Percentiles rank a stretch among this genome's conserved stretches.
These are phyloP conservation scores for Holtermannia corniformis DNA, from an alignment of 768 basidiomycete species.

Conservation along the genomic window DNA sequence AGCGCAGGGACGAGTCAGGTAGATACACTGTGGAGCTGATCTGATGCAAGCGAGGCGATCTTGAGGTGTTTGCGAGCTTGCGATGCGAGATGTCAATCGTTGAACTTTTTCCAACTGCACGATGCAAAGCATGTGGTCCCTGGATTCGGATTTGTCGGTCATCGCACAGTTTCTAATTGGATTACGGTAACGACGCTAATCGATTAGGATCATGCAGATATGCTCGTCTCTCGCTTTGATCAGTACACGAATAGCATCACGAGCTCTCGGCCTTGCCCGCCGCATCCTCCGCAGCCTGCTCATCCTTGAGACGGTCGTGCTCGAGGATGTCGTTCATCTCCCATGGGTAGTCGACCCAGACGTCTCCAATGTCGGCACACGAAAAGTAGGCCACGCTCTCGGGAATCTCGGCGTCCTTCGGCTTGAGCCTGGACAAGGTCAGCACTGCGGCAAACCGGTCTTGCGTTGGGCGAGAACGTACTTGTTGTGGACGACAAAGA, in stretches of 20 bases:
- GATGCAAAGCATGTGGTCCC: too few species aligned
- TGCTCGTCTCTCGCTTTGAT: neutral
- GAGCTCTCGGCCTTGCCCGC: neutral
- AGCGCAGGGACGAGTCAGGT: too few species aligned
- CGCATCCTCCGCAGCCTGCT: neutral
- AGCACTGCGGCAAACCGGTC: conserved; percentile 49
- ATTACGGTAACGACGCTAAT: too few species aligned
- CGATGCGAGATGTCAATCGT: too few species aligned
- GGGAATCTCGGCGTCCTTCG: conserved; percentile 69
- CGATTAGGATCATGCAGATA: neutral
- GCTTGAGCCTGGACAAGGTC: conserved; percentile 59
- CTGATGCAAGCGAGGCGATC: too few species aligned
- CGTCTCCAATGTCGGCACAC: conserved; percentile 54
- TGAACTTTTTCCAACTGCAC: too few species aligned
- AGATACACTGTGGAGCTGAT: too few species aligned
- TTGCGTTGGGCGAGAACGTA: conserved; percentile 18
- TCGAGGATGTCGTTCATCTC: conserved; percentile 34
- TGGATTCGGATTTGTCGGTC: neutral
- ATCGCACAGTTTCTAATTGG: neutral
- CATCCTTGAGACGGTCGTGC: conserved; percentile 16
- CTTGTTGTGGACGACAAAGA: conserved; percentile 63
- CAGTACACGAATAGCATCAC: neutral
- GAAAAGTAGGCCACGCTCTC: conserved; percentile 61
- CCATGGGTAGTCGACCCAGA: conserved; percentile 45
- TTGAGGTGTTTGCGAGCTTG: too few species aligned